A percentile compares a stretch with the other conserved stretches of the same genome.
Evolutionary conservation across 805 yeast genomes (phyloP).

Genomic region (Schwanniomyces occidentalis): DNA sequence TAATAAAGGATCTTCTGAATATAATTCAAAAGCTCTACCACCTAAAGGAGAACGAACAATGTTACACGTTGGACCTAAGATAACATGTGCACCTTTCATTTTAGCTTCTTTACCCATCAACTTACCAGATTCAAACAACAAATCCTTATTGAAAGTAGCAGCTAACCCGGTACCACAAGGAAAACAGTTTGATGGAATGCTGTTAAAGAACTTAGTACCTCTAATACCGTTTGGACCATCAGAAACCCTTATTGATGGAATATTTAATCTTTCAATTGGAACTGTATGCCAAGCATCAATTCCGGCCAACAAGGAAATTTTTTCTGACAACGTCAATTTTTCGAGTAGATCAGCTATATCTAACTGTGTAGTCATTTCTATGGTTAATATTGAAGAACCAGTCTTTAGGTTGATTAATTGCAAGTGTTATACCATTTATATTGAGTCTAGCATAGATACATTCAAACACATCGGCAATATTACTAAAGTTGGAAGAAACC

Average conservation of each 20-base stretch:
- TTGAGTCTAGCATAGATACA: no score
- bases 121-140: constrained; percentile 49
- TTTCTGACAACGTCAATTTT: constrained; percentile 34
- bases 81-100: constrained; percentile 49
- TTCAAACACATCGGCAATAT: no score
- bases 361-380: constrained; percentile 11
- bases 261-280: constrained; percentile 37
- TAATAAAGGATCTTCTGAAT: constrained; percentile 59
- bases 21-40: constrained; percentile 64
- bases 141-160: constrained; percentile 53
- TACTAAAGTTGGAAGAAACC: no score
- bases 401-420: no score
- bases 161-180: constrained; percentile 65
- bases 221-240: constrained; percentile 70
- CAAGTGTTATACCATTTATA: no score
- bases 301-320: constrained; percentile 39
- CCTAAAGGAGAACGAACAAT: constrained; percentile 60
- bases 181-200: constrained; percentile 56
- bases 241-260: constrained; percentile 49
- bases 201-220: constrained; percentile 55
- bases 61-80: constrained; percentile 44
- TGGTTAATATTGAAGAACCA: no score
- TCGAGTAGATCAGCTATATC: constrained; percentile 30
- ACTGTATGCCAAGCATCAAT: constrained; percentile 53
- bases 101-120: constrained; percentile 57